Percentiles rank a stretch among this genome's conserved stretches.
Conservation (phyloP, 805 yeast genomes). For the Scheffersomyces stipitis region DNA sequence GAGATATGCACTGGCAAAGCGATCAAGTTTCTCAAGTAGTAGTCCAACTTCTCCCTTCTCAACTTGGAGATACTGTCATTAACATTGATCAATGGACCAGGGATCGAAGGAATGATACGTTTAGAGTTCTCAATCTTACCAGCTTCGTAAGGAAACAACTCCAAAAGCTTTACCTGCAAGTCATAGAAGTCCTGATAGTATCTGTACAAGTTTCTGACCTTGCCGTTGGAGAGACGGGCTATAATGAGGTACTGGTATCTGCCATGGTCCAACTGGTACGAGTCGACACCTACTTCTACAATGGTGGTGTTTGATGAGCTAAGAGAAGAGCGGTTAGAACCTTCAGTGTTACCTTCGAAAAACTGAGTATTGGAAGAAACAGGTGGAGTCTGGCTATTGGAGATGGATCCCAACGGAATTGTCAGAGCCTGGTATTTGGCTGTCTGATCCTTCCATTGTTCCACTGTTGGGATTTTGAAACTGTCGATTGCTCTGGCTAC, state of each 20-base stretch:
- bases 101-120: constrained; percentile 88
- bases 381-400: constrained; percentile 25
- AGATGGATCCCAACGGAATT: constrained; percentile 61
- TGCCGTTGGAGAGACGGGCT: constrained; percentile 68
- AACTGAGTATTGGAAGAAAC: constrained; percentile 37
- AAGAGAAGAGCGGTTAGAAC: constrained; percentile 32
- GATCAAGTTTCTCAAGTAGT: constrained; percentile 55
- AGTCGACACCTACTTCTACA: constrained; percentile 71
- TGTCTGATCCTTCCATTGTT: constrained; percentile 90
- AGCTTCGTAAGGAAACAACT: constrained; percentile 87
- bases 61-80: constrained; percentile 66
- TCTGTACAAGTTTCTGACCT: constrained; percentile 70
- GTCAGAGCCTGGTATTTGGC: constrained; percentile 92
- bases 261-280: constrained; percentile 78
- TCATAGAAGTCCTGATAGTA: constrained; percentile 96
- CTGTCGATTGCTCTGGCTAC: constrained; percentile 54
- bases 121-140: constrained; percentile 77
- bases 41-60: constrained; percentile 54
- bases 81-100: constrained; percentile 92
- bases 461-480: constrained; percentile 85
- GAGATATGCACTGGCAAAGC: constrained; percentile 77
- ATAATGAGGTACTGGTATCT: constrained; percentile 84
- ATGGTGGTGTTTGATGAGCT: constrained; percentile 37
- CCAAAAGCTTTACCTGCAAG: constrained; percentile 79
- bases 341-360: constrained; percentile 21